Base-by-base conservation (phyloP, 164 flowering plant species). In the Platanus orientalis region DNA sequence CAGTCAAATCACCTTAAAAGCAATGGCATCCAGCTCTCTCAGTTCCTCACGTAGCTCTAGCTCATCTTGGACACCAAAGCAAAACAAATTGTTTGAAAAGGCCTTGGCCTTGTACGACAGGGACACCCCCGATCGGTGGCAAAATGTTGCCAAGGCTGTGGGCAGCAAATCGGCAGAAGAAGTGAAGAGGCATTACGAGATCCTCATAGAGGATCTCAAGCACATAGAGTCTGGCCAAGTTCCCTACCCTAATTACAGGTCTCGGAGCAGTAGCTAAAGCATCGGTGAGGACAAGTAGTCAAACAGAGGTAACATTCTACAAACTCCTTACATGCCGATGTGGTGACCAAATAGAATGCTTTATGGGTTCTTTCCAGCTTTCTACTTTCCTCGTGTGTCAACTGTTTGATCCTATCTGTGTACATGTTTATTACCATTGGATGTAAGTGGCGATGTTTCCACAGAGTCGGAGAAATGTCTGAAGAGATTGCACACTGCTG, bases 61-160 rank as follows among this genome's bases (percentile, higher is more conserved):
- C 68, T 71, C 83, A 14, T 58, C 80, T 1, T 84, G 88, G 88
- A 81, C 84, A 1, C 24, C 68, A 2, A 74, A 65, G 74, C 83
- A 81, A 54, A 78, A 84, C 82, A 84, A 84, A 68, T 74, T 55
- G 29, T 84, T 84, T 20, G 88, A 84, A 60, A 69, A 67, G 61
- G 88, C 88, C 1, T 71, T 84, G 60, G 88, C 81, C 6, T 16
- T 59, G 48, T 77, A 75, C 45, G 84, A 80, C 66, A 72, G 68
- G 75, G 84, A 80, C 70, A 80, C 86, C 26, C 86, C 86, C 3
- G 86, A 84, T 78, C 79, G 89, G 50, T 84, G 86, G 86, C 72
- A 70, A 2, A 78, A 78, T 11, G 73, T 84, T 19, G 82, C 86
- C 59, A 70, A 64, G 58, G 73, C 72, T 9, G 80, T 83, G 36